Conservation (phyloP, 805 yeast genomes). For the Lachancea dasiensis region DNA sequence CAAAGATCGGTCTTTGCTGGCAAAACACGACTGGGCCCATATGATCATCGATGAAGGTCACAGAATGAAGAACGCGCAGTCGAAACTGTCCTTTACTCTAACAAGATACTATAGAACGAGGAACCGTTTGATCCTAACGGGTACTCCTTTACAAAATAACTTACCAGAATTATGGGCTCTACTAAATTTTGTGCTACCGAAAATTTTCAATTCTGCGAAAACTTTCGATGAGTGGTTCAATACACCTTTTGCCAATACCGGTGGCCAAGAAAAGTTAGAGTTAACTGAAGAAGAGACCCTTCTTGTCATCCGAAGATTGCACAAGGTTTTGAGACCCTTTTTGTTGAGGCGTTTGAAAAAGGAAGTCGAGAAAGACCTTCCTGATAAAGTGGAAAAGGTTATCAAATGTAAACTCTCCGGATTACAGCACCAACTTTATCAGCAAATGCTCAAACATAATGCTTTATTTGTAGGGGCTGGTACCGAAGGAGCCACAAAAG, state of each 20-base stretch:
- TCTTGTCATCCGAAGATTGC: constrained; percentile 76
- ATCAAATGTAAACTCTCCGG: constrained; percentile 74
- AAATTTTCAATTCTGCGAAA: constrained; percentile 78
- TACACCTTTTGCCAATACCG: constrained; percentile 82
- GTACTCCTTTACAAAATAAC: constrained; percentile 83
- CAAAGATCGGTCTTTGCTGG: constrained; percentile 63
- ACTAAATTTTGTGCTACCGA: constrained; percentile 74
- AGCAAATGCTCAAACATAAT: constrained; percentile 72
- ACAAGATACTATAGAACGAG: constrained; percentile 67
- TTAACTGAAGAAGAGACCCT: constrained; percentile 82
- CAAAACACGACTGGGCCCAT: constrained; percentile 71
- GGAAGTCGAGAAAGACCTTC: constrained; percentile 82
- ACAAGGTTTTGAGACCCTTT: constrained; percentile 81
- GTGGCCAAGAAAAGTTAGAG: constrained; percentile 73
- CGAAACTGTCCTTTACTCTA: constrained; percentile 67
- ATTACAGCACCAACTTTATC: constrained; percentile 61
- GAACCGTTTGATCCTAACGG: constrained; percentile 74
- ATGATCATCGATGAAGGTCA: constrained; percentile 92
- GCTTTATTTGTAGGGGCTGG: constrained; percentile 58
- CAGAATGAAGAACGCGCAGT: constrained; percentile 74
- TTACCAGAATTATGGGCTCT: constrained; percentile 84
- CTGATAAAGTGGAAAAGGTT: constrained; percentile 78
- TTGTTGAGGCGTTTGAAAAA: constrained; percentile 75
- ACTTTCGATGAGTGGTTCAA: constrained; percentile 88
- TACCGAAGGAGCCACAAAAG: constrained; percentile 50